Conservation (phyloP, 495 filamentous ascomycete genomes). For the Hypomontagnella submonticulosa region DNA sequence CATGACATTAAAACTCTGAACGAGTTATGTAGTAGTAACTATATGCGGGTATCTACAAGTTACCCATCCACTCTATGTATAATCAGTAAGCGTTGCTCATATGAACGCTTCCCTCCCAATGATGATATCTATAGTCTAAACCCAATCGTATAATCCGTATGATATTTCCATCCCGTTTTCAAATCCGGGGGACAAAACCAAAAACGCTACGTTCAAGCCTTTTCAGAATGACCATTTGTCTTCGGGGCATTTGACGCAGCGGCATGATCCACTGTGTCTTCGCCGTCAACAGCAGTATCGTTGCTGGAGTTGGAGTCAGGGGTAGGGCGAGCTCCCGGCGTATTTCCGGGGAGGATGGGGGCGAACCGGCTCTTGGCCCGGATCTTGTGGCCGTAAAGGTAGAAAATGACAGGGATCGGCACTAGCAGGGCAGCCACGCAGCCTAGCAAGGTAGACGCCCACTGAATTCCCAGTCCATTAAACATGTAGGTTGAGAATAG, state of each 20-base stretch:
- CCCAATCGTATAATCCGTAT: no score
- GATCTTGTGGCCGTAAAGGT: constrained; percentile 70
- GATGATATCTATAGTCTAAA: no score
- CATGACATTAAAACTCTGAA: constrained; percentile 19
- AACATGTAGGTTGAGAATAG: constrained; percentile 88
- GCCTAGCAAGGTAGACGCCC: constrained; percentile 80
- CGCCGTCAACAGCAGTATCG: constrained; percentile 32
- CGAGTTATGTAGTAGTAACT: constrained; percentile 14
- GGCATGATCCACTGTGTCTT: constrained; percentile 35
- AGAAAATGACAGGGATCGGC: constrained; percentile 79
- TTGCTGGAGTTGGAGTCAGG: constrained; percentile 35
- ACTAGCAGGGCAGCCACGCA: constrained; percentile 74
- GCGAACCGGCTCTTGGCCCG: constrained; percentile 75
- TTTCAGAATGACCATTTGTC: constrained; percentile 31
- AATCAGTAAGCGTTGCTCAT: no score
- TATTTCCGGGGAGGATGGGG: constrained; percentile 58
- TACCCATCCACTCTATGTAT: constrained; percentile 6
- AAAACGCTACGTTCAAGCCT: constrained; percentile 11
- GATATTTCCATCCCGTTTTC: no score
- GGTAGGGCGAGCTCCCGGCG: constrained; percentile 6
- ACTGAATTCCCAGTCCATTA: constrained; percentile 77
- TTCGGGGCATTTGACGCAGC: constrained; percentile 41
- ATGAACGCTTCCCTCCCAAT: no score
- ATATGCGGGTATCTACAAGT: constrained; percentile 21
- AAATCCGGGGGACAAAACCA: no score